Percentiles rank a stretch among this genome's conserved stretches.
Conservation (phyloP, 2,329 filamentous ascomycete genomes). For the Verticillium alfalfae region DNA sequence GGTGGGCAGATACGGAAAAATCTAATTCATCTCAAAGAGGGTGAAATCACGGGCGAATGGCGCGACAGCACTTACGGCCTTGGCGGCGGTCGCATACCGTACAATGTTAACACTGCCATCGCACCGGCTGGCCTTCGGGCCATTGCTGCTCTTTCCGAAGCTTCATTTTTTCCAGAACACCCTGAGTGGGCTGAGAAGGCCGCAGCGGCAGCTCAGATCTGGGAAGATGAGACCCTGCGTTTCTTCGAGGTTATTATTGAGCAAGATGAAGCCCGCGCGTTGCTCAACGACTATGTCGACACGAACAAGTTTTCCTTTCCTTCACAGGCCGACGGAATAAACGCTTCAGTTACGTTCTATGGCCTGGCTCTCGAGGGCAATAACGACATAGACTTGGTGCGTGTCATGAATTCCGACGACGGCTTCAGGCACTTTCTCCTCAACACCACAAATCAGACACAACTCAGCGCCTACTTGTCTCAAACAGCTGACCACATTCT, state of each 20-base stretch:
- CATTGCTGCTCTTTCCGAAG: slow-evolving; percentile 44
- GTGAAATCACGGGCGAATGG: slow-evolving; percentile 55
- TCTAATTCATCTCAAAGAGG: slow-evolving; percentile 50
- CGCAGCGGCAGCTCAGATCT: slow-evolving; percentile 47
- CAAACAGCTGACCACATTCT: slow-evolving; percentile 52
- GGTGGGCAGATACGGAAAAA: slow-evolving; percentile 43
- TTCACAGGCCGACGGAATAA: background rate
- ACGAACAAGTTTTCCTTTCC: slow-evolving; percentile 7
- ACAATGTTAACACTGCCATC: slow-evolving; percentile 59
- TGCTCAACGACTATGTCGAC: slow-evolving; percentile 41
- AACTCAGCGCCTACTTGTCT: slow-evolving; percentile 51
- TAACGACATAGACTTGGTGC: slow-evolving; percentile 40
- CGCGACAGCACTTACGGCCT: slow-evolving; percentile 55
- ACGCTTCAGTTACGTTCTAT: slow-evolving; percentile 44
- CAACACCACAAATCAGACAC: slow-evolving; percentile 50
- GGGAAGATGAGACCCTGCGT: slow-evolving; percentile 54
- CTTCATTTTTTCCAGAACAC: slow-evolving; percentile 44
- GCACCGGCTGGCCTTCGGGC: slow-evolving; percentile 55
- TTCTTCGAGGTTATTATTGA: slow-evolving; percentile 49
- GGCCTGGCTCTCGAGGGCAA: slow-evolving; percentile 51
- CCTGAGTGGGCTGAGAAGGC: slow-evolving; percentile 39
- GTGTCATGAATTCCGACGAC: slow-evolving; percentile 59
- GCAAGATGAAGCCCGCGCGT: slow-evolving; percentile 29
- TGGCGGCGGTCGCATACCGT: slow-evolving; percentile 58
- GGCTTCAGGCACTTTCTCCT: slow-evolving; percentile 59